Evolutionary conservation across 2,329 filamentous ascomycete species (phyloP), one percentile per base, ranked within the genome.

Genomic region (Fusarium agapanthi): DNA sequence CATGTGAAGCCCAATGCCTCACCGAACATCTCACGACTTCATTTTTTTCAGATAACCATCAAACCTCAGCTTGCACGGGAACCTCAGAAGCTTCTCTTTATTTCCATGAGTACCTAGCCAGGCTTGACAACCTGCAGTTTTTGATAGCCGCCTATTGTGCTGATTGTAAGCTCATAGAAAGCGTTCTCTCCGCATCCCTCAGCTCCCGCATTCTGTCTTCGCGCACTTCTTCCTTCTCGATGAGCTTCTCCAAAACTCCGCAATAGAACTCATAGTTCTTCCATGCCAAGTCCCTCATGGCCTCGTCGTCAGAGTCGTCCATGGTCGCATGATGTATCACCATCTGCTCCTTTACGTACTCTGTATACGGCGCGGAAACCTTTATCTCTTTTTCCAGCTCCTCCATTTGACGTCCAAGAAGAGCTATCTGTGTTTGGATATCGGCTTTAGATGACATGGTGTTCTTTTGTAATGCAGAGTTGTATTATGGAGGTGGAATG

Each of bases 1-100:
- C 4, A 45, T 7, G 4, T 10, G 0, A 20, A 20, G 3, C 7
- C 43, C 12, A 13, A 4, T 1, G 2, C 0, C 4, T 20, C 24
- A 4, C 43, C 4, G 4, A 22, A 6, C 0, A 44, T 44, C 5
- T 13, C 5, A 20, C 7, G 18, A 14, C 5, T 28, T 45, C 7
- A 28, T 5, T 22, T 3, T 22, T 3, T 28, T 45, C 24, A 11
- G 18, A 45, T 28, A 45, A 3, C 12, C 5, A 4, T n/a, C 4
- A n/a, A n/a, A 30, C 6, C 20, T 6, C 20, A n/a, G 10, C 3
- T 12, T 3, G 4, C 1, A 30, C 20, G 0, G 10, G 0, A n/a
- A n/a, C 15, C 3, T 3, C 0, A 3, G 15, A 13, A n/a, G 1
- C 15, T 13, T 48, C 14, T n/a, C 0, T 8, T 8, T 0, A 30